phyloP scores from a whole-genome alignment of 2,329 filamentous ascomycete genomes.

The Penicillium freii region DNA sequence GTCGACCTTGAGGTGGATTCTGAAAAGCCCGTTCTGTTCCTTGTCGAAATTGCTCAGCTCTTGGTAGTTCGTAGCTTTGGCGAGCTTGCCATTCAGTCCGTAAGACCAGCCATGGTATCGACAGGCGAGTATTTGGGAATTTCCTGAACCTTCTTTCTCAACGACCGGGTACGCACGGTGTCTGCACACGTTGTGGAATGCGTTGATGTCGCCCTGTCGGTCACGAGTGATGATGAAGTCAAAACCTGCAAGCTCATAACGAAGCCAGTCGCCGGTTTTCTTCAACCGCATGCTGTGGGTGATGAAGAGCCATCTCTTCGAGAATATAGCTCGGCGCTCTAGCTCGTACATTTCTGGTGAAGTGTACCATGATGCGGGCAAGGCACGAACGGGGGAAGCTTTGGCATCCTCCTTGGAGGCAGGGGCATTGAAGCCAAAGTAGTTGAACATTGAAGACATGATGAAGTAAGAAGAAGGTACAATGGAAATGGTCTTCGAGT shows the following conservation, averaged over 20 bases:
- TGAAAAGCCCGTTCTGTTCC: constrained; percentile 21
- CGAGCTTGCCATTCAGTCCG: constrained; percentile 25
- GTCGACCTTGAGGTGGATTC: constrained; percentile 23
- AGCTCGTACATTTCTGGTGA: constrained; percentile 26
- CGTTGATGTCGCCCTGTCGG: constrained; percentile 20
- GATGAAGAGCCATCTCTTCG: constrained; percentile 23
- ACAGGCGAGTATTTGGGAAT: constrained; percentile 22
- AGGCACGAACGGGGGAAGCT: constrained; percentile 16
- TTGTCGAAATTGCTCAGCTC: constrained; percentile 18
- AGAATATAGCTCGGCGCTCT: constrained; percentile 24
- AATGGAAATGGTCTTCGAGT: background rate
- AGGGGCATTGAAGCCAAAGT: constrained; percentile 21
- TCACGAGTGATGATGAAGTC: constrained; percentile 25
- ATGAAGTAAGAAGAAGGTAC: background rate
- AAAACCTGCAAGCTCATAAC: constrained; percentile 23
- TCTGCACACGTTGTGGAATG: constrained; percentile 26
- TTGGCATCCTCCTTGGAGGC: constrained; percentile 12
- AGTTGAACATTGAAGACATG: constrained; percentile 24
- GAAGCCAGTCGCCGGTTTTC: constrained; percentile 23
- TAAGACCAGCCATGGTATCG: constrained; percentile 27
- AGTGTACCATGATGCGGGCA: constrained; percentile 26
- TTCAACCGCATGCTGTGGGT: constrained; percentile 25
- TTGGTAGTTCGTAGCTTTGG: constrained; percentile 22
- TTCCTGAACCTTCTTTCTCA: constrained; percentile 22
- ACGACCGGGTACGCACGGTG: constrained; percentile 25